Base-by-base conservation (phyloP, 768 basidiomycete genomes). In the Pleurotus tuber-regium region DNA sequence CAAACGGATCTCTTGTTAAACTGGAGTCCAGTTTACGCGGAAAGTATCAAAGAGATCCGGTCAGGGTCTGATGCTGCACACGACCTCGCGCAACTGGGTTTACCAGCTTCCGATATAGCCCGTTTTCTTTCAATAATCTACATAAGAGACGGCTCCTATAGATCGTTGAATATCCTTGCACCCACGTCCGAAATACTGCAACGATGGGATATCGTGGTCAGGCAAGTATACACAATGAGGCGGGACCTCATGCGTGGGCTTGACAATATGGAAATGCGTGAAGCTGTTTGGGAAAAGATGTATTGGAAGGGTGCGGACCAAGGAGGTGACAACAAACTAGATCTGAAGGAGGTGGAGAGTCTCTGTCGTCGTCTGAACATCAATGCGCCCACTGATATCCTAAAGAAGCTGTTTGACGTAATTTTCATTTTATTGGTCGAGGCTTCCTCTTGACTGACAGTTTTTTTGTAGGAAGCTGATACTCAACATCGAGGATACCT, bases 101-200 rank as follows among this genome's bases (percentile, higher is more conserved):
- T 89, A 24, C 71, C 86, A 0, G 69, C 75, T 48, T 80, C 86
- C 49, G 82, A 78, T 57, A 83, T 89, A 60, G 77, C 84, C 55
- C 80, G 87, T 24, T 97, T 93, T 91, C 76, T 96, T 54, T 90
- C 90, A 0, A 82, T 96, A 71, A 79, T 94, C 52, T 94, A 96
- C 63, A 80, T 89, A 43, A 71, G 86, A 51, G 83, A 86, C 50
- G 86, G 81, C 31, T 74, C 75, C 35, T 92, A 91, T 76, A 96
- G 93, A 71, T 86, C 89, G 0, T 77, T 93, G 16, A 92, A 98
- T 61, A 75, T 96, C 54, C 79, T 96, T 55, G 86, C 91, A 0
- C 74, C 84, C 1, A 84, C 86, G 0, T 66, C 71, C 47, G 75
- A 75, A 18, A 63, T 75, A 1, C 74, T 73, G 54, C 57, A 57